Percentiles rank a stretch among this genome's conserved stretches.
Conservation (phyloP, 306 rosid genomes). For the Bauhinia variegata region DNA sequence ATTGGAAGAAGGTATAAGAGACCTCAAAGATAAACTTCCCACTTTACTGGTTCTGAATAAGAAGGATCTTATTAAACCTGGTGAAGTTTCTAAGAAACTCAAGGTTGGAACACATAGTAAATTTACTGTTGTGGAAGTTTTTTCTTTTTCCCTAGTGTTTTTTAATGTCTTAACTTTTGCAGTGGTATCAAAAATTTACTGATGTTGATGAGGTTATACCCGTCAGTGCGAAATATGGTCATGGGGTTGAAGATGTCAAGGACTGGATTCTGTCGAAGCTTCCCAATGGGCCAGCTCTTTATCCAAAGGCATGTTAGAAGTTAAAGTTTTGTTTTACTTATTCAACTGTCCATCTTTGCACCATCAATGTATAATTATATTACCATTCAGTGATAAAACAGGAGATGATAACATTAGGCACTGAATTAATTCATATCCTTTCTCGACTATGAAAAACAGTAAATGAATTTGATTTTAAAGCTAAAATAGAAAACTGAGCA, state of each 20-base stretch:
- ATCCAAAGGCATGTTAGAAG: slow-evolving; percentile 73
- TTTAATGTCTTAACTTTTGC: slow-evolving; percentile 38
- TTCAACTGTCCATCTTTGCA: slow-evolving; percentile 18
- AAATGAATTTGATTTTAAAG: slow-evolving; percentile 22
- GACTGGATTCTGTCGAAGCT: slow-evolving; percentile 93
- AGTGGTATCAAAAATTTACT: slow-evolving; percentile 94
- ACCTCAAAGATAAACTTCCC: slow-evolving; percentile 65
- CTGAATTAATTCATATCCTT: neutral
- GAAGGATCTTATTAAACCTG: slow-evolving; percentile 93
- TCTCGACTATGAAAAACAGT: slow-evolving; percentile 25
- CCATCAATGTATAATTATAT: slow-evolving; percentile 22
- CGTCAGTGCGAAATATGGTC: slow-evolving; percentile 95
- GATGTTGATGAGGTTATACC: slow-evolving; percentile 93
- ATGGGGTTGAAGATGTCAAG: slow-evolving; percentile 90
- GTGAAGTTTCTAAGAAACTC: slow-evolving; percentile 94
- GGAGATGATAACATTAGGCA: neutral
- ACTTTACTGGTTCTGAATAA: slow-evolving; percentile 82
- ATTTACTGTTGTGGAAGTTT: slow-evolving; percentile 18
- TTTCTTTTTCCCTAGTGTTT: slow-evolving; percentile 1
- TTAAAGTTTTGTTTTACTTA: slow-evolving; percentile 15
- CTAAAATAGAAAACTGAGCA: slow-evolving; percentile 7
- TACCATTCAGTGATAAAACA: slow-evolving; percentile 16
- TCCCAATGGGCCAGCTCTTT: slow-evolving; percentile 88
- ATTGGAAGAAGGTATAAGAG: slow-evolving; percentile 77
- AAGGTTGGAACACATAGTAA: slow-evolving; percentile 63